Base-by-base conservation (phyloP, 139 green algal genomes). In the Chlamydomonas urium region DNA sequence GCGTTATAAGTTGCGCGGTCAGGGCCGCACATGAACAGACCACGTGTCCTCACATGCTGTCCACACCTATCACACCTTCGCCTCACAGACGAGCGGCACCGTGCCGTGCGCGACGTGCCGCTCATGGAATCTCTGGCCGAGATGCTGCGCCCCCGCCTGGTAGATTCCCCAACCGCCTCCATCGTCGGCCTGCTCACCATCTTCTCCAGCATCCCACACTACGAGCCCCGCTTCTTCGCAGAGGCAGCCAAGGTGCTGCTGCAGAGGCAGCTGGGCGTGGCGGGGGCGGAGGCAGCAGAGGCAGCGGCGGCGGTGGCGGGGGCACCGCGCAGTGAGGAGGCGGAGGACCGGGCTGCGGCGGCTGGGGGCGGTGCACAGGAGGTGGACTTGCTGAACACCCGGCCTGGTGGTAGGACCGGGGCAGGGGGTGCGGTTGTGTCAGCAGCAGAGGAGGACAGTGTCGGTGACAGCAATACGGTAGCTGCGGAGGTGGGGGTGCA, bases 1-100 rank as follows among this genome's bases (percentile, higher is more conserved):
- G n/a, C n/a, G n/a, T n/a, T n/a, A n/a, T n/a, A n/a, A n/a, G n/a
- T n/a, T n/a, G n/a, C n/a, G n/a, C n/a, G n/a, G n/a, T n/a, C n/a
- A n/a, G n/a, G n/a, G n/a, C n/a, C n/a, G n/a, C n/a, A n/a, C n/a
- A n/a, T n/a, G n/a, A n/a, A n/a, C n/a, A n/a, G n/a, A n/a, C n/a
- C n/a, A n/a, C n/a, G n/a, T n/a, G n/a, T n/a, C n/a, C n/a, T n/a
- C n/a, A n/a, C n/a, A n/a, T n/a, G n/a, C n/a, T n/a, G n/a, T n/a
- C n/a, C n/a, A n/a, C n/a, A n/a, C n/a, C n/a, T n/a, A n/a, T n/a
- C n/a, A n/a, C n/a, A n/a, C n/a, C n/a, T n/a, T n/a, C n/a, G n/a
- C n/a, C 53, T 10, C 29, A 21, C 53, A 63, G 53, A 63, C 29
- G 53, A 63, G 53, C 53, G 53, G 24, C 53, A 63, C 26, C 53